Percentiles rank a stretch among this genome's conserved stretches.
Evolutionary conservation across 257 asterid species (phyloP).

Genomic region (Fraxinus quadrangulata): DNA sequence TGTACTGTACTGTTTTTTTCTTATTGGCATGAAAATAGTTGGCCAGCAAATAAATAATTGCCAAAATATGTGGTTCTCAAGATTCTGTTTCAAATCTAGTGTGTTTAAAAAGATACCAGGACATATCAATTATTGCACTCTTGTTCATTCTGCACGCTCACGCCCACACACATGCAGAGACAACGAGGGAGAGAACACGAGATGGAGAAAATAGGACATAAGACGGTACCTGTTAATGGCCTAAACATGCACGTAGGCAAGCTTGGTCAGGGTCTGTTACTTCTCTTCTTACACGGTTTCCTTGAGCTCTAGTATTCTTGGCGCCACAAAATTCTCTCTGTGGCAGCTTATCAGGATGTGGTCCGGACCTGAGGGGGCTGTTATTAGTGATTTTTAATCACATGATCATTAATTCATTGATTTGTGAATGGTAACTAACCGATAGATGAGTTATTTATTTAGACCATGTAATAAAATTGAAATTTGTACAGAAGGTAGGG

Average conservation of each 20-base stretch:
- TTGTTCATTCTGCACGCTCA: neutral
- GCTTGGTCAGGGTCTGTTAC: conserved; percentile 67
- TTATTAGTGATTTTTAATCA: too few species aligned
- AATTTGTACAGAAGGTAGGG: too few species aligned
- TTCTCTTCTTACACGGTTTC: conserved; percentile 82
- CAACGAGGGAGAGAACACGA: neutral
- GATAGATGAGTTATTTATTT: too few species aligned
- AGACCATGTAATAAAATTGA: too few species aligned
- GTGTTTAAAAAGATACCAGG: too few species aligned
- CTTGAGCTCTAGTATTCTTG: conserved; percentile 90
- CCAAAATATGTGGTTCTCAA: neutral
- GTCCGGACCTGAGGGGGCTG: conserved; percentile 62
- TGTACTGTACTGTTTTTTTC: neutral
- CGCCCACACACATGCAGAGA: neutral
- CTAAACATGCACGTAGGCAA: conserved; percentile 70
- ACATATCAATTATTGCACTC: too few species aligned
- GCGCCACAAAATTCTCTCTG: conserved; percentile 74
- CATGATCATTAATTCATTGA: too few species aligned
- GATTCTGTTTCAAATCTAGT: too few species aligned
- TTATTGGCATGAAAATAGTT: neutral
- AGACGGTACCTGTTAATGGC: conserved; percentile 47
- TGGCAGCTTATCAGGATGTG: conserved; percentile 64
- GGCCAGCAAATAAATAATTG: neutral
- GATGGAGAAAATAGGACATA: conserved; percentile 70
- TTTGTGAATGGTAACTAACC: too few species aligned